Evolutionary conservation across 352 stramenopile species (phyloP), one percentile per base, ranked within the genome.

Genomic region (Lagenidium giganteum): DNA sequence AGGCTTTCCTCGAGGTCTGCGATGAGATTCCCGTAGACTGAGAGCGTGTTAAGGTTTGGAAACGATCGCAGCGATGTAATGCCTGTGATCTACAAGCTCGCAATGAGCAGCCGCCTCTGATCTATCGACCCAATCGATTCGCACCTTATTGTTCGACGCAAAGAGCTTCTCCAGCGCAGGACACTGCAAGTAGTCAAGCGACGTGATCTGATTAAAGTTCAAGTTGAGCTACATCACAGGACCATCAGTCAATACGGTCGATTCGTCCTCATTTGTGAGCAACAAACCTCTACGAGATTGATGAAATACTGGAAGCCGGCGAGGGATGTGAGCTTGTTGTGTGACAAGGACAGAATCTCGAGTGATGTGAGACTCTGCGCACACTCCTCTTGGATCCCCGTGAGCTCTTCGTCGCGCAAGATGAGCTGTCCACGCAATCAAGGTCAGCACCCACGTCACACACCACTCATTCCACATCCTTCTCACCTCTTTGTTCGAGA

Each of bases 261-360:
- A 9, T 8, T 17, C 4, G 2, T 22, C 9, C 25, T n/a, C 5
- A 5, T 13, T n/a, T 32, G 21, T 44, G 8, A 20, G 42, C 13
- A 14, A 5, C 23, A 18, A 50, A 92, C 77, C 54, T 92, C 80
- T 22, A 90, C 57, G 51, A 92, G 54, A 53, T 86, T 88, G 30
- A 60, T 62, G 14, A 89, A 69, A 44, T 80, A 53, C 54, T 86
- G 61, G 29, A 89, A 92, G 23, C 78, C 48, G 4, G 79, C 45
- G 2, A 92, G 55, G 29, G 67, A 77, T 20, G 54, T 46, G 18
- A 92, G 57, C 14, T 54, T 59, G 49, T 92, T 92, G 70, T 92
- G 80, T 5, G 80, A 92, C 3, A 92, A 57, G 21, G 80, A 92
- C n/a, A 92, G 47, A 24, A 92, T 70, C 60, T 92, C 80, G 11